phyloP scores from a whole-genome alignment of 2,329 filamentous ascomycete genomes.

The Cordyceps fumosorosea region DNA sequence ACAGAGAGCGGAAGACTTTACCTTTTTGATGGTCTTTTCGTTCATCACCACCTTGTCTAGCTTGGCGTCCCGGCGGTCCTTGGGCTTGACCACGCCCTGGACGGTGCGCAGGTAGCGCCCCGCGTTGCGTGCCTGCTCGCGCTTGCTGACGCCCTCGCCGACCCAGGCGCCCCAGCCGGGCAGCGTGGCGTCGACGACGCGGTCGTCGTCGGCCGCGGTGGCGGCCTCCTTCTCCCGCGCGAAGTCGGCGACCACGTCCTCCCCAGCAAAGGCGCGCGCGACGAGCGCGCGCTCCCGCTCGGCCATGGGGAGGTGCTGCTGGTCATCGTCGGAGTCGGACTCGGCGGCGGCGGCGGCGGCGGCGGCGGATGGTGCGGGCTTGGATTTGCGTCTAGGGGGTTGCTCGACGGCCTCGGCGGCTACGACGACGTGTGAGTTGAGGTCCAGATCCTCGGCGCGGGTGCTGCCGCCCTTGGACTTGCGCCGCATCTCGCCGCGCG shows the following conservation, averaged over 20 bases:
- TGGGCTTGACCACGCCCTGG: conserved; percentile 68
- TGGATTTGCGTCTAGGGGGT: conserved; percentile 24
- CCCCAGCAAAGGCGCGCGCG: conserved; percentile 79
- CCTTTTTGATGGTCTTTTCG: conserved; percentile 85
- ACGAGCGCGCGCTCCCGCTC: conserved; percentile 63
- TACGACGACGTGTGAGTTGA: conserved; percentile 24
- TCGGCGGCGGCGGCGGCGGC: conserved; percentile 28
- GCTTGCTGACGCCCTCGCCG: conserved; percentile 71
- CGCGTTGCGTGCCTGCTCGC: conserved; percentile 57
- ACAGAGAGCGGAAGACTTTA: conserved; percentile 25
- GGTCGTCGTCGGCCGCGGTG: conserved; percentile 72
- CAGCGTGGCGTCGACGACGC: conserved; percentile 74
- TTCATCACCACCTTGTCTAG: conserved; percentile 83
- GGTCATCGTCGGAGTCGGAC: conserved; percentile 37
- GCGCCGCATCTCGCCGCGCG: conserved; percentile 29
- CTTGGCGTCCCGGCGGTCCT: conserved; percentile 75
- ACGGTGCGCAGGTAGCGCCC: conserved; percentile 58
- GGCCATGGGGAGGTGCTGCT: conserved; percentile 48
- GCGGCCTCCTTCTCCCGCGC: conserved; percentile 68
- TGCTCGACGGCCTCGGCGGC: conserved; percentile 20
- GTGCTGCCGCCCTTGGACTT: conserved; percentile 28
- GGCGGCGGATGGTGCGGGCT: conserved; percentile 12
- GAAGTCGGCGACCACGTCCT: conserved; percentile 78
- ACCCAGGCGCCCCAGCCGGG: conserved; percentile 94
- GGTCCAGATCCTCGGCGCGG: conserved; percentile 32